Evolutionary conservation across 2,329 filamentous ascomycete genomes (phyloP), one percentile per base, ranked within the genome.

Genomic region (Colletotrichum sp.): DNA sequence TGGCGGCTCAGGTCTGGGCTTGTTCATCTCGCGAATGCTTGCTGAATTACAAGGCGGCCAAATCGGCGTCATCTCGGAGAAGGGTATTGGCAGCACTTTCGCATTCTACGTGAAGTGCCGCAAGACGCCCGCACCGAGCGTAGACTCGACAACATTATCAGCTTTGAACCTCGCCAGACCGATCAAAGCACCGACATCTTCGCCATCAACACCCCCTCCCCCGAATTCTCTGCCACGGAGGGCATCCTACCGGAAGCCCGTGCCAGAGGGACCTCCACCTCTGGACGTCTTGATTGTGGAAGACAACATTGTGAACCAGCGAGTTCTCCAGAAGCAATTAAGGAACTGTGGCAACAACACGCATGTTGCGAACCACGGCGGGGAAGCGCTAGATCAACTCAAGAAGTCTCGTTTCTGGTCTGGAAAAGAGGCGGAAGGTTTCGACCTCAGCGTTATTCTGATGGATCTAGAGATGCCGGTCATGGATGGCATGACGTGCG

Each of bases 391-490:
- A 2, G 90, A 93, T 65, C 87, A 89, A 60, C 81, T 93, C 39
- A 86, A 89, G 75, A 87, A 85, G 65, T 92, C 91, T 10, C 86
- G 87, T 8, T 92, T 90, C 81, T 92, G 91, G 91, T 81, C 82
- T 26, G 88, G 88, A 16, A 84, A 88, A 10, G 87, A 88, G 76
- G 75, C 83, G 18, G 84, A 86, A 16, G 88, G 88, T 4, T 84
- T 88, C 10, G 89, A 92, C 64, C 88, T 95, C 28, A 91, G 92
- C 10, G 88, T 95, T 62, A 92, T 96, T 15, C 84, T 96, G 8
- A 95, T 96, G 94, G 95, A 96, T 81, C 88, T 95, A 64, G 94
- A 96, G 80, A 96, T 96, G 94, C 94, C 94, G 2, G 89, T 95
- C 59, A 96, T 96, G 94, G 94, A 96, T 80, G 95, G 95, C 44